phyloP scores from a whole-genome alignment of 768 basidiomycete species.

The Basidioascus undulatus region DNA sequence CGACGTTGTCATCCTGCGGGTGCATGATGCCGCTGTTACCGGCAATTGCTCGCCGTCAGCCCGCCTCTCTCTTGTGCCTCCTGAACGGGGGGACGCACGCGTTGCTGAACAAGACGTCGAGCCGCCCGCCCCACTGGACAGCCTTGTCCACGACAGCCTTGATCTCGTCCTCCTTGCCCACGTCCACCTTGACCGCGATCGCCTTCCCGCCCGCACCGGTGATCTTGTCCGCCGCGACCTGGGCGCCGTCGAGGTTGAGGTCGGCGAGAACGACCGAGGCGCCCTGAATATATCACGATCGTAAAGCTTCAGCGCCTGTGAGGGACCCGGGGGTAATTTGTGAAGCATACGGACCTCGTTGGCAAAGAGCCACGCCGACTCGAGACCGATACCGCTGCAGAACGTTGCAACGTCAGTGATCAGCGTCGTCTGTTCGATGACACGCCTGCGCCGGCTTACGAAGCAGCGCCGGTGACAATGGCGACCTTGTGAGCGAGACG shows the following conservation, averaged over 20 bases:
- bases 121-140: slow-evolving; percentile 63
- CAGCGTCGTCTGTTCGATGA: not conserved
- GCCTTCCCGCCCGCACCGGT: slow-evolving; percentile 20
- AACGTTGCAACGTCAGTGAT: slow-evolving; percentile 6
- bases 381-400: slow-evolving; percentile 80
- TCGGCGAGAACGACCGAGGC: slow-evolving; percentile 76
- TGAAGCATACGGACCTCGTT: slow-evolving; percentile 25
- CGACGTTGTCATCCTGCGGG: slow-evolving; percentile 53
- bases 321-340: not conserved
- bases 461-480: slow-evolving; percentile 68
- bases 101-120: slow-evolving; percentile 52
- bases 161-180: slow-evolving; percentile 65
- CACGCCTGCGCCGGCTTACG: slow-evolving; percentile 29
- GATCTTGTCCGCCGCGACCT: slow-evolving; percentile 42
- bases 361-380: slow-evolving; percentile 85
- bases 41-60: too few species aligned
- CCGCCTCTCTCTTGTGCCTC: too few species aligned
- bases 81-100: too few species aligned
- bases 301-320: not conserved
- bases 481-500: slow-evolving; percentile 28
- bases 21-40: slow-evolving; percentile 73
- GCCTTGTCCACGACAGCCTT: slow-evolving; percentile 58
- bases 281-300: slow-evolving; percentile 21
- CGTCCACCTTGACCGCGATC: slow-evolving; percentile 54
- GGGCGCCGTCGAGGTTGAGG: slow-evolving; percentile 50